Evolutionary conservation across 768 basidiomycete species (phyloP).

Genomic region (Naganishia vishniacii): DNA sequence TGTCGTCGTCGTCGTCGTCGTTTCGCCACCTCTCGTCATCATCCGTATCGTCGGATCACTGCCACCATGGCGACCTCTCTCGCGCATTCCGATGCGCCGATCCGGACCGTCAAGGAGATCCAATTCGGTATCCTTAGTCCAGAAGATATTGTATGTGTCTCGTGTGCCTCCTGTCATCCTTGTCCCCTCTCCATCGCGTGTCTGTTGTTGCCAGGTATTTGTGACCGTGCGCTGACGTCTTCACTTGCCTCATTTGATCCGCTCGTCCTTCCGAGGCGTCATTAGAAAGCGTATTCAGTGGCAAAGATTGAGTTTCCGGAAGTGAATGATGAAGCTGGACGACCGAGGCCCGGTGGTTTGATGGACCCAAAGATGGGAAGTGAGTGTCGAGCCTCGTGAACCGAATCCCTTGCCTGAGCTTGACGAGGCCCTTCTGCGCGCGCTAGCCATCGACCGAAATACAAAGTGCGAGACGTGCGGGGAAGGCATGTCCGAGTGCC

Average conservation of each 20-base stretch:
- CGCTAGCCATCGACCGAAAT: constrained; percentile 46
- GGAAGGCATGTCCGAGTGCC: constrained; percentile 99
- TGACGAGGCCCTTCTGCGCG: background rate
- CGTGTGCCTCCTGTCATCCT: no score
- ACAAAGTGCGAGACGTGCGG: constrained; percentile 98
- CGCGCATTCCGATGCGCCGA: constrained; percentile 81
- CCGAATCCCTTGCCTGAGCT: background rate
- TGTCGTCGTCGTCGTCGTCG: no score
- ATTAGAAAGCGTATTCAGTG: constrained; percentile 94
- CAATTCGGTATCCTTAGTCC: constrained; percentile 98
- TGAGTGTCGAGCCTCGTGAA: no score
- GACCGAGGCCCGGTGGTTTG: constrained; percentile 84
- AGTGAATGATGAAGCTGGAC: constrained; percentile 91
- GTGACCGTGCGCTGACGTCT: background rate
- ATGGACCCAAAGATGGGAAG: constrained; percentile 98
- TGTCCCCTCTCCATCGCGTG: background rate
- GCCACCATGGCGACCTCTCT: constrained; percentile 38
- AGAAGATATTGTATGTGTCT: constrained; percentile 95
- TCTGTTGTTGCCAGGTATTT: no score
- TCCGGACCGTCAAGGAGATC: constrained; percentile 93
- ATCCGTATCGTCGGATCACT: background rate
- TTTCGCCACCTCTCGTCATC: background rate
- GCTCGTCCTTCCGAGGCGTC: no score
- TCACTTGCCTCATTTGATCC: no score
- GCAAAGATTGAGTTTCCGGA: constrained; percentile 98